Evolutionary conservation across 306 rosid species (phyloP), one percentile per base, ranked within the genome.

Genomic region (Vicia sativa): DNA sequence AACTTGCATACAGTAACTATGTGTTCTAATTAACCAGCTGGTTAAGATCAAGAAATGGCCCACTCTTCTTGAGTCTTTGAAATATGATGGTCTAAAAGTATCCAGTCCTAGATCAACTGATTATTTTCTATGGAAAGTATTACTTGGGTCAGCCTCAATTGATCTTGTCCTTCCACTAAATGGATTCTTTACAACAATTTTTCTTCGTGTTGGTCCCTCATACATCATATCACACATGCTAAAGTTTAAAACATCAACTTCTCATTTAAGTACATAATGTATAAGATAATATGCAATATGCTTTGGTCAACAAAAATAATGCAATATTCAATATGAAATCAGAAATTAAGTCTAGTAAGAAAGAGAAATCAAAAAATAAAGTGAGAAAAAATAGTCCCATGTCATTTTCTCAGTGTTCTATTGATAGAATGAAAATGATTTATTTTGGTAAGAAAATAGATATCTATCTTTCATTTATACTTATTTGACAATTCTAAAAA

Each of bases 141-240:
- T 16, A 45, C 16, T 44, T 76, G 73, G 81, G 76, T 72, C 81
- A 76, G 59, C 11, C 68, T 72, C 52, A 75, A 43, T 71, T 34
- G 67, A 59, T 71, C 42, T 16, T 72, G 74, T 67, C 53, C 2
- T 72, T 62, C 67, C 59, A 29, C 43, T 26, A 13, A 67, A 55
- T 72, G 67, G 74, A 72, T 78, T 77, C 72, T 72, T 67, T 43
- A 67, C 74, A 50, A 78, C 60, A 68, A 14, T 21, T 80, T n/a
- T 80, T 72, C 80, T 65, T 39, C 67, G 21, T 25, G 4, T 68
- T 76, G 81, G 81, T 4, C 79, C 79, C 79, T 23, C 70, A 2
- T 72, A 69, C 35, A 46, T 68, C 76, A 68, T 56, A 48, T 72
- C 76, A 65, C 81, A 68, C 71, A 61, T 78, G 78, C 73, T 11